These are phyloP conservation scores for Gyromitra esculenta DNA, from an alignment of 2,329 filamentous ascomycete species.

Conservation along the genomic window DNA sequence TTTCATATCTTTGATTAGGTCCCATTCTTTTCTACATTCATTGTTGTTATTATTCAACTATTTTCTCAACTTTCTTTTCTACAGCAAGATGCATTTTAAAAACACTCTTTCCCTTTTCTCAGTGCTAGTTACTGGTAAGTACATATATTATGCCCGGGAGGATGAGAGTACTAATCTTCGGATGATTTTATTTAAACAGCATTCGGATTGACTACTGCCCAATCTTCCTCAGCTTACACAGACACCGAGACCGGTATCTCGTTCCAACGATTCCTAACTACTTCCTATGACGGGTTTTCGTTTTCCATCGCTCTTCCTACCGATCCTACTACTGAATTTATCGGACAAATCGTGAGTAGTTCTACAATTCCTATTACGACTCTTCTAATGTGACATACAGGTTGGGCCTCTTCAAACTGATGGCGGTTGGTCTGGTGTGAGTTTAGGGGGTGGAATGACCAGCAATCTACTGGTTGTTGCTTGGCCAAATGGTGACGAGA, in stretches of 20 bases:
- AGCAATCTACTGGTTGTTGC: conserved; percentile 64
- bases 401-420: conserved; percentile 60
- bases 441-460: conserved; percentile 64
- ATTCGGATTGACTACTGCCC: conserved; percentile 13
- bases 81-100: conserved; percentile 30
- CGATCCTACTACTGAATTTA: conserved; percentile 65
- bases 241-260: conserved; percentile 64
- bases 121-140: conserved; percentile 18
- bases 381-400: conserved; percentile 2
- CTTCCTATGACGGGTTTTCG: conserved; percentile 61
- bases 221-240: conserved; percentile 59
- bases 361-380: background rate
- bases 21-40: conserved; percentile 23
- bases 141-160: background rate
- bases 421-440: conserved; percentile 65
- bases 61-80: conserved; percentile 12
- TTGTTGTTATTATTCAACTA: background rate
- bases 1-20: conserved; percentile 17
- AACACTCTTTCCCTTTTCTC: conserved; percentile 24
- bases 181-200: background rate
- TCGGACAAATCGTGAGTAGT: conserved; percentile 65
- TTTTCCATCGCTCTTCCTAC: conserved; percentile 67
- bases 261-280: conserved; percentile 60
- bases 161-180: background rate
- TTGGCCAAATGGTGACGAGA: conserved; percentile 64